Conservation (phyloP, 148 eudicot species). For the Camellia granthamiana region DNA sequence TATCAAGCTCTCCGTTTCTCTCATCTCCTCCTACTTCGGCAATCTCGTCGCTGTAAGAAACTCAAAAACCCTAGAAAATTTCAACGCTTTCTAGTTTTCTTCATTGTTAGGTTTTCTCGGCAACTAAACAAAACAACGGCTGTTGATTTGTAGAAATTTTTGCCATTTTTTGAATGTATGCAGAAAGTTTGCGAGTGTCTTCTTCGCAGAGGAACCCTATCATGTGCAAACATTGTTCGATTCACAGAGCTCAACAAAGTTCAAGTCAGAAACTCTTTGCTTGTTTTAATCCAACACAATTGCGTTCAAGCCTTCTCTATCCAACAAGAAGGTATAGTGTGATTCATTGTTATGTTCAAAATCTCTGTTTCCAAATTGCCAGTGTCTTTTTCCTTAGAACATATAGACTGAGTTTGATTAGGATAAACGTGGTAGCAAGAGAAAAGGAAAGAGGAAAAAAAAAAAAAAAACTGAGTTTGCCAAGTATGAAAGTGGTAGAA, state of each 20-base stretch:
- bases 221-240: slow-evolving; percentile 35
- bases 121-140: no score
- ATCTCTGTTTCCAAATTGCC: not conserved
- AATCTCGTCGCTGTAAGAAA: slow-evolving; percentile 55
- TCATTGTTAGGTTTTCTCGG: not conserved
- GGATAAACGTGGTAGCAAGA: no score
- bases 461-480: no score
- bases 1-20: slow-evolving; percentile 65
- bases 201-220: slow-evolving; percentile 63
- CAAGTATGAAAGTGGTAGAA: no score
- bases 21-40: slow-evolving; percentile 66
- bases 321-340: slow-evolving; percentile 51
- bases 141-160: not conserved
- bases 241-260: slow-evolving; percentile 46
- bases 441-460: not conserved
- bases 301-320: slow-evolving; percentile 83
- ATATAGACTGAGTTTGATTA: not conserved
- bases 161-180: not conserved
- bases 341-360: not conserved
- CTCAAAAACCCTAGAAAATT: not conserved
- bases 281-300: slow-evolving; percentile 79
- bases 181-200: slow-evolving; percentile 94
- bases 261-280: slow-evolving; percentile 55
- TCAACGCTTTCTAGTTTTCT: not conserved
- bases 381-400: not conserved